Evolutionary conservation across 441 rosid species (phyloP).

Genomic region (Metrosideros polymorpha): DNA sequence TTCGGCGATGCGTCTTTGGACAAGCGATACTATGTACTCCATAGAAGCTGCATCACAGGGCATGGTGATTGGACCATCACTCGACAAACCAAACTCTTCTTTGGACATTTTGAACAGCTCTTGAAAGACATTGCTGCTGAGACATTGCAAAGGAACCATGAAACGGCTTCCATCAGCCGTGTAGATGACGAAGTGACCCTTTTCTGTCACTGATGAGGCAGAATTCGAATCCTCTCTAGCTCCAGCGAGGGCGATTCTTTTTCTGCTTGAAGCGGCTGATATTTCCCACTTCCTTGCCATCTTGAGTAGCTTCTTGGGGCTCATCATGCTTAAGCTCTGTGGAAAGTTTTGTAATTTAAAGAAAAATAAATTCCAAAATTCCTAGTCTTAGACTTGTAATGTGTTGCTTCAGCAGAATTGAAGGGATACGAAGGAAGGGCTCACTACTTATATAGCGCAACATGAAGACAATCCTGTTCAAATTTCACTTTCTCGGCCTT

Average conservation of each 20-base stretch:
- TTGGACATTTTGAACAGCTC: slow-evolving; percentile 32
- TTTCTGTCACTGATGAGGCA: too few relatives aligned
- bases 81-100: slow-evolving; percentile 29
- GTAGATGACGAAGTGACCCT: too few relatives aligned
- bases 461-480: background rate
- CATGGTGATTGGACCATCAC: slow-evolving; percentile 19
- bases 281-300: too few relatives aligned
- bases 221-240: too few relatives aligned
- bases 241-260: too few relatives aligned
- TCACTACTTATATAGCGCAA: background rate
- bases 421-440: background rate
- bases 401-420: background rate
- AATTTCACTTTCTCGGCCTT: background rate
- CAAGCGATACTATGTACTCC: slow-evolving; percentile 11
- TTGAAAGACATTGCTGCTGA: slow-evolving; percentile 10
- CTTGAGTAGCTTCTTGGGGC: too few relatives aligned
- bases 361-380: background rate
- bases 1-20: background rate
- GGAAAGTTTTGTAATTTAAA: background rate
- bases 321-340: background rate
- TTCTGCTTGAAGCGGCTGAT: too few relatives aligned
- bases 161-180: too few relatives aligned
- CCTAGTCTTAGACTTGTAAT: background rate
- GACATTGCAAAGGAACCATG: too few relatives aligned
- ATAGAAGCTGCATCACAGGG: slow-evolving; percentile 26